A percentile compares a stretch with the other conserved stretches of the same genome.
Conservation (phyloP, 169 alveolate species). For the Plasmodium fragile region DNA sequence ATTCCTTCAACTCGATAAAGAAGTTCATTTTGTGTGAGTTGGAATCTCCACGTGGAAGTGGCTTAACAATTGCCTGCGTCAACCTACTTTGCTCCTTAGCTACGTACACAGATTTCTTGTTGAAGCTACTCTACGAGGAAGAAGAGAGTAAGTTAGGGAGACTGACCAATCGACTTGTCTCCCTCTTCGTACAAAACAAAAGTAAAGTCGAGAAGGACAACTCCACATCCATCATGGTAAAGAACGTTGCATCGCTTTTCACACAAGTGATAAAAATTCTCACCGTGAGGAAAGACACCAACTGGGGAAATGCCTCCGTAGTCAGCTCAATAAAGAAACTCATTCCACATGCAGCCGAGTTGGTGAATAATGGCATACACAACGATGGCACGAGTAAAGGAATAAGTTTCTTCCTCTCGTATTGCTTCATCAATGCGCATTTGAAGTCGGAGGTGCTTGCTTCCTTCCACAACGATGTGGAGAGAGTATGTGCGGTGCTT, state of each 20-base stretch:
- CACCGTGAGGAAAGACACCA: not conserved
- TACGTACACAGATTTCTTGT: constrained; percentile 20
- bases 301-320: not conserved
- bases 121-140: not conserved
- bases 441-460: constrained; percentile 12
- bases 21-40: not conserved
- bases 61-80: constrained; percentile 17
- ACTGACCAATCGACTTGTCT: not conserved
- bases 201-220: not conserved
- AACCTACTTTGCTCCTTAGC: constrained; percentile 22
- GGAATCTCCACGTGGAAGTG: not conserved
- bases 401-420: constrained; percentile 33
- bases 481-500: not conserved
- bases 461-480: not conserved
- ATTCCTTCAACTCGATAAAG: not conserved
- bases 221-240: not conserved
- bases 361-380: not conserved
- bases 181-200: not conserved
- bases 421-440: constrained; percentile 9
- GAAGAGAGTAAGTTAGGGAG: not conserved
- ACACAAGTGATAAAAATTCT: constrained; percentile 22
- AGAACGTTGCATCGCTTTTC: constrained; percentile 7
- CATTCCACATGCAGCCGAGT: constrained; percentile 16
- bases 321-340: not conserved
- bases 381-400: not conserved